phyloP scores from a whole-genome alignment of 108 stramenopile genomes.

The Nitzschia sp. region DNA sequence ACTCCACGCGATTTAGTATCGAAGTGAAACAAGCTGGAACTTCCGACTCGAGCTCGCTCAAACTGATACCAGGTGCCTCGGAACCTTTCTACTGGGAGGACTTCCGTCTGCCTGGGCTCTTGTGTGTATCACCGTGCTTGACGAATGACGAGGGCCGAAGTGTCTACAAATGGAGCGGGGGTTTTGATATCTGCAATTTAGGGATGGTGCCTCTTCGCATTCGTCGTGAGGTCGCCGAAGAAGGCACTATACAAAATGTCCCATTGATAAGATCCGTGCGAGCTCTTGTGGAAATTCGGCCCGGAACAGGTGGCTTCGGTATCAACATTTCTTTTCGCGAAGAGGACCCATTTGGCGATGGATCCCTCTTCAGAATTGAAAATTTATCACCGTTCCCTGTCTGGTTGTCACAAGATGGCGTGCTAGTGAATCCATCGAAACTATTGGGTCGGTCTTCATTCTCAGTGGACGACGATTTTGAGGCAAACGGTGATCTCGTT shows the following conservation, averaged over 20 bases:
- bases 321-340: slow-evolving; percentile 62
- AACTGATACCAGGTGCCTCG: slow-evolving; percentile 36
- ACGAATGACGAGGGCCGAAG: background rate
- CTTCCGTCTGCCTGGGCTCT: slow-evolving; percentile 55
- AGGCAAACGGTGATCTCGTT: slow-evolving; percentile 50
- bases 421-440: slow-evolving; percentile 51
- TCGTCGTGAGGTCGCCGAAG: slow-evolving; percentile 6
- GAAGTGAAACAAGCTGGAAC: slow-evolving; percentile 70
- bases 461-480: background rate
- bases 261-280: slow-evolving; percentile 19
- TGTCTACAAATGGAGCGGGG: slow-evolving; percentile 67
- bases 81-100: slow-evolving; percentile 72
- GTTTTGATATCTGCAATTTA: slow-evolving; percentile 67
- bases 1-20: slow-evolving; percentile 44
- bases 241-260: background rate
- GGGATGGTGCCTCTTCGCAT: slow-evolving; percentile 67
- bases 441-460: background rate
- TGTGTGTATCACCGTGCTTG: slow-evolving; percentile 43
- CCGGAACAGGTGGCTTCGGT: slow-evolving; percentile 66
- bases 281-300: slow-evolving; percentile 55
- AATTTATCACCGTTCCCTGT: slow-evolving; percentile 69
- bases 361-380: slow-evolving; percentile 69
- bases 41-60: slow-evolving; percentile 35
- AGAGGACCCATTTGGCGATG: slow-evolving; percentile 56
- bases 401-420: slow-evolving; percentile 69